Percentiles rank a stretch among this genome's conserved stretches.
phyloP scores from a whole-genome alignment of 2,329 filamentous ascomycete genomes.

The Colletotrichum siamense region DNA sequence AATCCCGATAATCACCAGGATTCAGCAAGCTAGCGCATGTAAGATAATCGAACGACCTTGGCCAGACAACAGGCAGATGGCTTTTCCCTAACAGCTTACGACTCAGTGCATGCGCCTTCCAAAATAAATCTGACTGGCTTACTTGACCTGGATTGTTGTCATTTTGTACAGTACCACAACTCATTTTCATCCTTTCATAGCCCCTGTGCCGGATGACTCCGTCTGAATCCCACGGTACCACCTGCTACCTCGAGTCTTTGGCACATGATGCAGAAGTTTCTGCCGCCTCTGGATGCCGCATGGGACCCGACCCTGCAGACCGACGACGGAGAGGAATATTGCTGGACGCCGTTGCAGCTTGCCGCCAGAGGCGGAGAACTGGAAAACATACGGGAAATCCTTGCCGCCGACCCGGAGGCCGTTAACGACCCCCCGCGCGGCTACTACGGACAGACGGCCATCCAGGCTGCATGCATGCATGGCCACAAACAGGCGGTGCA shows the following conservation, averaged over 20 bases:
- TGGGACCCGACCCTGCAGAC: neutral
- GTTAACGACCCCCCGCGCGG: neutral
- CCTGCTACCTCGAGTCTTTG: neutral
- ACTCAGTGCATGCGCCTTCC: neutral
- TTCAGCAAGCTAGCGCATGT: neutral
- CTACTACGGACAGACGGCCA: neutral
- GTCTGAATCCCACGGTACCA: neutral
- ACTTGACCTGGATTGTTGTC: neutral
- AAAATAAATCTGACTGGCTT: neutral
- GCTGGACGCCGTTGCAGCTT: neutral
- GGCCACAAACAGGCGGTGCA: neutral
- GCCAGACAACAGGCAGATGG: neutral
- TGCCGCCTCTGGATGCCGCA: neutral
- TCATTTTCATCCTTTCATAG: fast-evolving
- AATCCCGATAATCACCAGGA: neutral
- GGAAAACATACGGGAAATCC: neutral
- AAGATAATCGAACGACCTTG: neutral
- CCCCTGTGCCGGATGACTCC: neutral
- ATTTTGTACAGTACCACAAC: neutral
- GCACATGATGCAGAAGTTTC: neutral
- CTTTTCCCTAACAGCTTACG: neutral
- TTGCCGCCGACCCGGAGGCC: neutral
- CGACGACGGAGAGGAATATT: neutral
- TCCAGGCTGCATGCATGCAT: neutral
- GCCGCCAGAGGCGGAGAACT: neutral